A percentile compares a stretch with the other conserved stretches of the same genome.
Conservation (phyloP, 805 yeast genomes). For the Lachancea lanzarotensis region DNA sequence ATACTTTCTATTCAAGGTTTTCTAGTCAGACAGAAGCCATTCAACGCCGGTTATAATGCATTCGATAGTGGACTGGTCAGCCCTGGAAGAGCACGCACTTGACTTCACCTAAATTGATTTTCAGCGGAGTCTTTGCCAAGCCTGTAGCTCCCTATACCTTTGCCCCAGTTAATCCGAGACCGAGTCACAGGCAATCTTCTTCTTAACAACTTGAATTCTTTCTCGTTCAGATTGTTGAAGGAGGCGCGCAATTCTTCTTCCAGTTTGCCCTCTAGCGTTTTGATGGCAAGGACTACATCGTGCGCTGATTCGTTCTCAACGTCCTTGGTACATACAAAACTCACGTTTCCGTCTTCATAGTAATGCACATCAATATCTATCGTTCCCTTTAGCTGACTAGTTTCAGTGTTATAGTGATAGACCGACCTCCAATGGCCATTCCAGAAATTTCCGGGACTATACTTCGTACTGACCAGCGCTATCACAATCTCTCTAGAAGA, state of each 20-base stretch:
- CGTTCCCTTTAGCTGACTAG: conserved; percentile 41
- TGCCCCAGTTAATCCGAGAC: conserved; percentile 91
- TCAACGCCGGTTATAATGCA: not conserved
- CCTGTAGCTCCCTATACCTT: conserved; percentile 81
- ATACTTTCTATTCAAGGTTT: conserved; percentile 47
- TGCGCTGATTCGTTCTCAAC: conserved; percentile 24
- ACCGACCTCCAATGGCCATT: conserved; percentile 83
- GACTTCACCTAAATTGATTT: conserved; percentile 24
- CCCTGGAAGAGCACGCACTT: not conserved
- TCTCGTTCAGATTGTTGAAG: conserved; percentile 69
- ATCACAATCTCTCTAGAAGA: conserved; percentile 33
- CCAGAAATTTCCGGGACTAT: conserved; percentile 73
- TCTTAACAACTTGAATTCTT: conserved; percentile 74
- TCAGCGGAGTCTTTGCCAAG: conserved; percentile 73
- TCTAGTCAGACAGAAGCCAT: conserved; percentile 22
- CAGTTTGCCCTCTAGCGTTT: conserved; percentile 49
- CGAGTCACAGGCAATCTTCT: conserved; percentile 90
- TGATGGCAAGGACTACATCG: conserved; percentile 40
- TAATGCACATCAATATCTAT: conserved; percentile 76
- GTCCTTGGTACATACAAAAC: conserved; percentile 47
- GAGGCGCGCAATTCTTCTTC: conserved; percentile 55
- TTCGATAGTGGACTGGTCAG: not conserved
- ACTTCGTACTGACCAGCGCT: conserved; percentile 62
- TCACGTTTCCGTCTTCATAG: conserved; percentile 93
- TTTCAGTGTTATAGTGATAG: conserved; percentile 40